Base-by-base conservation (phyloP, 345 rosid genomes). In the Luvunga scandens region DNA sequence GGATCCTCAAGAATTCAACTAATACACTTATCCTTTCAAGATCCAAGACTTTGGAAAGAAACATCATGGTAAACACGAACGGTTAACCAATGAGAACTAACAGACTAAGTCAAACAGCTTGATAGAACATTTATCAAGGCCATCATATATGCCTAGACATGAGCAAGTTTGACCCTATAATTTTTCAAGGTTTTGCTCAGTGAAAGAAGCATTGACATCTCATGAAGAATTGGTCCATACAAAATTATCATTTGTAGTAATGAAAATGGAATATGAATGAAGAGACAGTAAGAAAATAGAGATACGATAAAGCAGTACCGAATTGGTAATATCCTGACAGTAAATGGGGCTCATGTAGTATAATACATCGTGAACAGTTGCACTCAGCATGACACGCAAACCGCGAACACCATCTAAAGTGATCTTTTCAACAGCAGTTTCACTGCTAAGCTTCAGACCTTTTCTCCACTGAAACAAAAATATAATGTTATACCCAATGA, bases 261-360 rank as follows among this genome's bases (percentile, higher is more conserved):
- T 45, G 24, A 8, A 18, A 45, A 73, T 71, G 28, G 38, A 21
- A 64, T 69, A 72, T 36, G 33, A 18, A 60, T 59, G 25, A 77
- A 73, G 62, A 34, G 45, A 62, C 0, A 45, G 28, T 56, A 24
- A 66, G 74, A 75, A 36, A 36, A n/a, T 60, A 10, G 56, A 73
- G 66, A 69, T 61, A 33, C 59, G 56, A 72, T 75, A 71, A 53
- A 53, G 66, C 66, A 73, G 63, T 91, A 96, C 99, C 91, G 99
- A 92, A 80, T 94, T 84, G 70, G 94, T 90, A 63, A 96, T 94
- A 84, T 92, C 94, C 84, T 96, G 99, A 78, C 98, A 94, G 66
- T 96, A 94, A 76, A 96, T 90, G 75, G 99, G 98, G 83, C 98
- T 96, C 99, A 96, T 91, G 86, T 96, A 96, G 83, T 96, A 94